These are phyloP conservation scores for Apocynum venetum DNA, from an alignment of 257 asterid genomes.

Conservation along the genomic window DNA sequence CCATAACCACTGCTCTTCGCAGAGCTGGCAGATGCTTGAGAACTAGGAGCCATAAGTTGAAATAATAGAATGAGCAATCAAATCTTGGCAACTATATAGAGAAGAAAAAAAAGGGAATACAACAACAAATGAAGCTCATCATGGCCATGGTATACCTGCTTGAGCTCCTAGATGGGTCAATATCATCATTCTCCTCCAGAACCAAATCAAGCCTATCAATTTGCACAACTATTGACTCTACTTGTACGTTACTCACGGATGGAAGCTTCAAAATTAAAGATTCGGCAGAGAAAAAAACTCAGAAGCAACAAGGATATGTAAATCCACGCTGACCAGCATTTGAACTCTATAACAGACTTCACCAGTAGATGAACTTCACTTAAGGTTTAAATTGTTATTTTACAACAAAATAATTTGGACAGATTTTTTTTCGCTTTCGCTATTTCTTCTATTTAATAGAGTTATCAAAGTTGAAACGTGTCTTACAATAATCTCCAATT, in stretches of 20 bases:
- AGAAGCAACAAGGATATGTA: slow-evolving; percentile 11
- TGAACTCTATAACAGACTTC: not conserved
- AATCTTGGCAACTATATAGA: slow-evolving; percentile 13
- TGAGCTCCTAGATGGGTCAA: slow-evolving; percentile 48
- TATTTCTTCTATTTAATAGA: not conserved
- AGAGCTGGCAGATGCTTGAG: slow-evolving; percentile 48
- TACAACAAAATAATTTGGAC: not conserved
- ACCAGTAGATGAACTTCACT: not conserved
- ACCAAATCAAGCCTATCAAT: slow-evolving; percentile 88
- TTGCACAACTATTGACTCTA: slow-evolving; percentile 86
- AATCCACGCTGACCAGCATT: not conserved
- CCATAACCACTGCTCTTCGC: slow-evolving; percentile 82
- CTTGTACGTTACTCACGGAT: slow-evolving; percentile 88
- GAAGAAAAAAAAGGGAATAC: not conserved
- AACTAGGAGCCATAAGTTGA: slow-evolving; percentile 34
- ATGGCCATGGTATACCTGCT: slow-evolving; percentile 51
- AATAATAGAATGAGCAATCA: slow-evolving; percentile 18
- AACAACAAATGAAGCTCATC: slow-evolving; percentile 20
- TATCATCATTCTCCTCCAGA: slow-evolving; percentile 82
- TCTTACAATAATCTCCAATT: slow-evolving; percentile 89
- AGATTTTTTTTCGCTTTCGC: not conserved
- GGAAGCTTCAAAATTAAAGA: slow-evolving; percentile 67
- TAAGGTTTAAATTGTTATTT: not conserved
- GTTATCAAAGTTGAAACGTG: not conserved
- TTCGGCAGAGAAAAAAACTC: slow-evolving; percentile 1